These are phyloP conservation scores for Luzula sylvatica DNA, from an alignment of 176 grass and related monocot genomes.

Conservation along the genomic window DNA sequence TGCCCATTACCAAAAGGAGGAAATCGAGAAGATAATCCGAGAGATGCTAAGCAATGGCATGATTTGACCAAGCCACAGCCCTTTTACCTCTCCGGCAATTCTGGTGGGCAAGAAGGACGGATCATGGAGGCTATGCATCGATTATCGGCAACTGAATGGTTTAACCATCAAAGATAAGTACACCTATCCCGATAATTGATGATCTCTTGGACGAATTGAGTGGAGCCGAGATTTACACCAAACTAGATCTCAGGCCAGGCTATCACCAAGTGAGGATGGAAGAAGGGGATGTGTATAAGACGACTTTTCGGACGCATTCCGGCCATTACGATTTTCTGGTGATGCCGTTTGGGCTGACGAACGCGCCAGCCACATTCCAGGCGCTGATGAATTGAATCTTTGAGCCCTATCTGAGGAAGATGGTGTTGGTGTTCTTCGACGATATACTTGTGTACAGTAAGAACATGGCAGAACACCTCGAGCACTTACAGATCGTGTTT, in stretches of 20 bases:
- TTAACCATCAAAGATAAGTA: neutral
- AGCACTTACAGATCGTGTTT: too few species aligned
- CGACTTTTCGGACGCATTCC: neutral
- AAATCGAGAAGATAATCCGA: neutral
- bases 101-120: neutral
- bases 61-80: neutral
- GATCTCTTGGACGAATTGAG: neutral
- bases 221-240: neutral
- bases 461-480: too few species aligned
- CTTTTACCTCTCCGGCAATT: neutral
- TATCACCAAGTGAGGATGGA: neutral
- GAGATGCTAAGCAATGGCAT: neutral
- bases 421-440: too few species aligned
- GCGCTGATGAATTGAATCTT: too few species aligned
- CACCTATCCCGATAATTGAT: neutral
- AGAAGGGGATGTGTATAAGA: neutral
- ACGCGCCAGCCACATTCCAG: too few species aligned
- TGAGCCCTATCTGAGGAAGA: too few species aligned
- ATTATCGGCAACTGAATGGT: neutral
- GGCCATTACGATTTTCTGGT: too few species aligned
- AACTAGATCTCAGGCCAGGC: neutral
- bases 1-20: neutral
- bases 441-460: too few species aligned
- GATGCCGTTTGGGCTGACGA: too few species aligned
- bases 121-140: neutral